Evolutionary conservation across 192 early-diverging fungal genomes (phyloP), one percentile per base, ranked within the genome.

Genomic region (Backusella sp.): DNA sequence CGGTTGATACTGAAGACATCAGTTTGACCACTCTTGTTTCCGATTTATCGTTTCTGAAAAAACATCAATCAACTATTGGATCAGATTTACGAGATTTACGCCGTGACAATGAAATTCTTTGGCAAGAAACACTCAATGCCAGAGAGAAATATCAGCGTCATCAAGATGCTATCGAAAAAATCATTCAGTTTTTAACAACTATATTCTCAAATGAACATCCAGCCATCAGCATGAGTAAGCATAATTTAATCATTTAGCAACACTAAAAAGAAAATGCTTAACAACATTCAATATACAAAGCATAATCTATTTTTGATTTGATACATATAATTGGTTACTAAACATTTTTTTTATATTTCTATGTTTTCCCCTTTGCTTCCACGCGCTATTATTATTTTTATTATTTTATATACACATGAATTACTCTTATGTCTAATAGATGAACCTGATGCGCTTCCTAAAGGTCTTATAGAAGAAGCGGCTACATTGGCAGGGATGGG

Each of bases 161-260:
- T 78, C 96, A 98, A 81, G 91, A 91, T 11, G 95, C 91, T 0
- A 97, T 99, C 52, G 93, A 97, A 84, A 97, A 96, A 79, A 97
- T 99, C 56, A 73, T 99, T 70, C 83, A 91, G 17, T 99, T 99
- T 80, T 79, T 99, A 77, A 95, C 96, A 1, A 90, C 93, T 0
- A 90, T 98, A 28, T 97, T 95, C 80, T 86, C 92, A 30, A 76
- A 78, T 53, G 89, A 91, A 21, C 80, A 84, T 28, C 23, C 65
- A 66, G 52, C 73, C n/a, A 71, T 65, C 34, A 34, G 53, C 69
- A 68, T 72, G 68, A 72, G 68, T 79, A 71, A 75, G 78, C 56
- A 59, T 59, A 23, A 3, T 59, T 26, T 59, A 23, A 59, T 59
- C n/a, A 59, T 23, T 39, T 23, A 59, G 2, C 53, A 26, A 23